These are phyloP conservation scores for Geum urbanum DNA, from an alignment of 306 rosid species.

Conservation along the genomic window DNA sequence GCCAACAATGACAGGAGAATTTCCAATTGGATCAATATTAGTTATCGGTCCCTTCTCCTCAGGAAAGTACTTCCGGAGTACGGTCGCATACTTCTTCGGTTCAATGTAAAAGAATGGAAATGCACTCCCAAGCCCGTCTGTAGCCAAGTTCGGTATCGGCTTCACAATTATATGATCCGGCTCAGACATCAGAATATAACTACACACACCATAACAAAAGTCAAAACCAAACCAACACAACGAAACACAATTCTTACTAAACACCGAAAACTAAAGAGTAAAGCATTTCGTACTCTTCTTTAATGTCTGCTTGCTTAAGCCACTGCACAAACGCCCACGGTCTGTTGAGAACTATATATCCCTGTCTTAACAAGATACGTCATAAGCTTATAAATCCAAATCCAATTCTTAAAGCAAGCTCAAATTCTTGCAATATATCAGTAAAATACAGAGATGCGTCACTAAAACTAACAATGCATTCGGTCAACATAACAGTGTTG, in stretches of 20 bases:
- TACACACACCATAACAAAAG: slow-evolving; percentile 25
- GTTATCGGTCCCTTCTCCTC: slow-evolving; percentile 75
- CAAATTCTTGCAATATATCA: neutral
- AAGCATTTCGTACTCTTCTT: slow-evolving; percentile 76
- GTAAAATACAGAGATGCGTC: neutral
- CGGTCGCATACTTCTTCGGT: slow-evolving; percentile 72
- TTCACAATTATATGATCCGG: slow-evolving; percentile 94
- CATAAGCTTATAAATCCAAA: too few species aligned
- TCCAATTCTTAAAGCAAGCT: neutral
- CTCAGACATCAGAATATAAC: slow-evolving; percentile 91
- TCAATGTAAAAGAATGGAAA: slow-evolving; percentile 97
- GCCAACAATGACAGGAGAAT: slow-evolving; percentile 92
- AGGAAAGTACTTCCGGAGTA: slow-evolving; percentile 76
- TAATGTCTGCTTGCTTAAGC: slow-evolving; percentile 84
- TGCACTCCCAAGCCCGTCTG: slow-evolving; percentile 79
- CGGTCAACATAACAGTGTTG: too few species aligned
- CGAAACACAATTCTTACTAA: neutral
- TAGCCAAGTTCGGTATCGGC: slow-evolving; percentile 93
- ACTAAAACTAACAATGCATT: neutral
- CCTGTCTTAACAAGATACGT: slow-evolving; percentile 45
- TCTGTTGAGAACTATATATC: slow-evolving; percentile 96
- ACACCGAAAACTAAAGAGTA: slow-evolving; percentile 16
- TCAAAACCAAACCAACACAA: slow-evolving; percentile 7
- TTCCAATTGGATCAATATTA: slow-evolving; percentile 88
- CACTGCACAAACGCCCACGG: slow-evolving; percentile 99